These are phyloP conservation scores for Beauveria sp. DNA, from an alignment of 2,329 filamentous ascomycete genomes.

Conservation along the genomic window DNA sequence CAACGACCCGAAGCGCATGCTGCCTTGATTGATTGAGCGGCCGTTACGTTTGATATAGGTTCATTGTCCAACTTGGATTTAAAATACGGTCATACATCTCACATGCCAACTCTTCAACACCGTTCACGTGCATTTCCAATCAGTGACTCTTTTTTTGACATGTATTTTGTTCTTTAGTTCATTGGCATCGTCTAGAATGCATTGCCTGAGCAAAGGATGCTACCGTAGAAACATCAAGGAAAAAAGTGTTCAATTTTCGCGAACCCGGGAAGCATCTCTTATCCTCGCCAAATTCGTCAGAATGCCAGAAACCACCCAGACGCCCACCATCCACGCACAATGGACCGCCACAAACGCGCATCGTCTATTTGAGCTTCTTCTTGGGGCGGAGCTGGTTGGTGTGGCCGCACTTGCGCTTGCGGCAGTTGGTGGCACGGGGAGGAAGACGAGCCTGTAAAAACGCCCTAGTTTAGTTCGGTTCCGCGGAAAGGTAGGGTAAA, in stretches of 20 bases:
- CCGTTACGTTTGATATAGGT: too few species aligned
- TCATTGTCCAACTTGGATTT: neutral
- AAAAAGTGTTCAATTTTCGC: conserved; percentile 19
- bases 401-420: conserved; percentile 99
- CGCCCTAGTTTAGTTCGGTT: conserved; percentile 2
- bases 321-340: conserved; percentile 32
- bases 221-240: conserved; percentile 31
- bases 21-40: neutral
- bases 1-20: neutral
- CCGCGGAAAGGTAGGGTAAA: neutral
- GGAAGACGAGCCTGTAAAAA: conserved; percentile 65
- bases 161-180: conserved; percentile 5
- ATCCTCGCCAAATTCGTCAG: conserved; percentile 27
- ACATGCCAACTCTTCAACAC: too few species aligned
- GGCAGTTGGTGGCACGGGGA: conserved; percentile 98
- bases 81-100: too few species aligned
- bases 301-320: conserved; percentile 34
- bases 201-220: conserved; percentile 32
- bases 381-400: conserved; percentile 99
- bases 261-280: conserved; percentile 24
- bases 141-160: neutral
- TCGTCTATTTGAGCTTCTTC: conserved; percentile 92
- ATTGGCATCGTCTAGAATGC: conserved; percentile 29
- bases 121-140: neutral
- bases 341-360: conserved; percentile 14